These are phyloP conservation scores for Anaeromyces robustus DNA, from an alignment of 192 early-diverging fungal species.

Conservation along the genomic window DNA sequence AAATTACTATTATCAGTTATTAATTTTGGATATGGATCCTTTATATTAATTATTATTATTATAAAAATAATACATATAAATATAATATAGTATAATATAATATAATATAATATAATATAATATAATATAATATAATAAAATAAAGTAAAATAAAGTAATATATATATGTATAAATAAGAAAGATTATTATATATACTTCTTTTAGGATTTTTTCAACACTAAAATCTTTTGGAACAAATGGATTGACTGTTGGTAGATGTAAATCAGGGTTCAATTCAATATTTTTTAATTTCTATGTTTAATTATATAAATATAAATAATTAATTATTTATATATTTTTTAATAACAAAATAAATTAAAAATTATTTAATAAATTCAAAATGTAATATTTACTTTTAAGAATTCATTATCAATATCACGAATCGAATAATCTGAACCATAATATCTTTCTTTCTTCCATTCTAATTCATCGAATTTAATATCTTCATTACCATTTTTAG, in stretches of 20 bases:
- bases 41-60: not conserved
- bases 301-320: constrained; percentile 1
- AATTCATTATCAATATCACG: constrained; percentile 28
- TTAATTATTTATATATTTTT: no score
- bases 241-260: constrained; percentile 56
- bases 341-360: no score
- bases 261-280: constrained; percentile 32
- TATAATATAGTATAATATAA: no score
- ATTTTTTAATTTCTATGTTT: constrained; percentile 20
- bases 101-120: no score
- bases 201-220: constrained; percentile 28
- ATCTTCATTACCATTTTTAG: constrained; percentile 6
- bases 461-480: constrained; percentile 18
- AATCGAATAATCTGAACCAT: constrained; percentile 62
- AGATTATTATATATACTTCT: no score
- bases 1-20: constrained; percentile 34
- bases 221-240: constrained; percentile 75
- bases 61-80: not conserved
- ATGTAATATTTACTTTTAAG: constrained; percentile 27
- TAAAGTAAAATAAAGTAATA: no score
- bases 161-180: no score
- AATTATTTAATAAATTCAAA: no score
- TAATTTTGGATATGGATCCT: constrained; percentile 21
- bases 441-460: constrained; percentile 54
- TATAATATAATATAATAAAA: no score